These are phyloP conservation scores for Hansfordia pulvinata DNA, from an alignment of 2,329 filamentous ascomycete species.

Conservation along the genomic window DNA sequence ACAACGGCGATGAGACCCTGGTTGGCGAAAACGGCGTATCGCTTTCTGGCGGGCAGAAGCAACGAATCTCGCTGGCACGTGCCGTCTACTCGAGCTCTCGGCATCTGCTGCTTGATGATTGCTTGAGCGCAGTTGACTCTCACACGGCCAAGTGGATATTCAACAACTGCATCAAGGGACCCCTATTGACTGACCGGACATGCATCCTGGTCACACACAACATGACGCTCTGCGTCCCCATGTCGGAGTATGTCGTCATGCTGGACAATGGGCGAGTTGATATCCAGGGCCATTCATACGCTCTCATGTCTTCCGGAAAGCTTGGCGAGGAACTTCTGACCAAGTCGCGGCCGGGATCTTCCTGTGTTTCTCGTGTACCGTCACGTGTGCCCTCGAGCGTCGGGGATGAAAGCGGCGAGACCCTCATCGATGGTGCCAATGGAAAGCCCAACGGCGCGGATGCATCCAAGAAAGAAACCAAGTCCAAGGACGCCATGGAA, in stretches of 20 bases:
- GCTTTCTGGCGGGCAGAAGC: conserved; percentile 92
- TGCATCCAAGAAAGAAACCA: conserved; percentile 29
- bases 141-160: conserved; percentile 99
- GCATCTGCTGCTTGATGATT: conserved; percentile 86
- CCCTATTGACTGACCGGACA: conserved; percentile 76
- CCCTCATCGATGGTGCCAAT: conserved; percentile 36
- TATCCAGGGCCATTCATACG: conserved; percentile 61
- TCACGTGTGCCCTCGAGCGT: conserved; percentile 69
- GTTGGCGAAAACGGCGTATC: conserved; percentile 97
- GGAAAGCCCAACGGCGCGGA: conserved; percentile 32
- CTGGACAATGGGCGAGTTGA: conserved; percentile 76
- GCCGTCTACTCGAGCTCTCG: conserved; percentile 92
- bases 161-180: conserved; percentile 78
- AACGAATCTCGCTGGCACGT: conserved; percentile 90
- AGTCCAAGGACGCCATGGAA: conserved; percentile 41
- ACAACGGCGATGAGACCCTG: conserved; percentile 81
- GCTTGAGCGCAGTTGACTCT: conserved; percentile 89
- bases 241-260: conserved; percentile 67
- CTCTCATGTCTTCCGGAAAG: conserved; percentile 76
- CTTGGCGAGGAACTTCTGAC: conserved; percentile 73
- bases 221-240: conserved; percentile 70
- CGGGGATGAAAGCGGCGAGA: conserved; percentile 45
- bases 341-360: conserved; percentile 56
- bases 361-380: conserved; percentile 55
- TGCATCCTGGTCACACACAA: conserved; percentile 97